These are phyloP conservation scores for Ophiognomonia clavigignenti-juglandacearum DNA, from an alignment of 2,329 filamentous ascomycete species.

Conservation along the genomic window DNA sequence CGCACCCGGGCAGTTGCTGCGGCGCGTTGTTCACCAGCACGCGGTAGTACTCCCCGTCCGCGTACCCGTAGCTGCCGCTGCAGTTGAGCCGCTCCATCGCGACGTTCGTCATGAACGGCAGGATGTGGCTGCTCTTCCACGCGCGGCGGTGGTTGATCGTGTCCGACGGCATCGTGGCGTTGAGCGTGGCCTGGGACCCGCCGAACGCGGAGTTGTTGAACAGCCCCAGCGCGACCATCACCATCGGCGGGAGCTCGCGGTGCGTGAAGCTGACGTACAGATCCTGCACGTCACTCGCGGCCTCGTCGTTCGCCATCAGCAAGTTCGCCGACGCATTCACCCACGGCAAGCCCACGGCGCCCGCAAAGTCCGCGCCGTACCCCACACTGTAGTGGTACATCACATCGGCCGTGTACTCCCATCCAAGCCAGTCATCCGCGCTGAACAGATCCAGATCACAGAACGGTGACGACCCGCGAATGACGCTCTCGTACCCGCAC, in stretches of 20 bases:
- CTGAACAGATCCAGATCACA: conserved; percentile 55
- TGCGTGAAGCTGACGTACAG: conserved; percentile 66
- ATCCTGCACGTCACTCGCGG: conserved; percentile 43
- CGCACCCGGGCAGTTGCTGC: conserved; percentile 36
- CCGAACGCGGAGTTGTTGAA: conserved; percentile 63
- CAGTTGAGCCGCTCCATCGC: conserved; percentile 63
- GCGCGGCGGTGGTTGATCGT: conserved; percentile 58
- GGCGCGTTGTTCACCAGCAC: conserved; percentile 39
- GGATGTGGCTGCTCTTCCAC: conserved; percentile 58
- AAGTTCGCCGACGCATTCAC: conserved; percentile 54
- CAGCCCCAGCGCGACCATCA: conserved; percentile 61
- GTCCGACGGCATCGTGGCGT: conserved; percentile 60
- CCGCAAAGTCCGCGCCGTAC: conserved; percentile 55
- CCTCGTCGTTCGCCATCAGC: conserved; percentile 31
- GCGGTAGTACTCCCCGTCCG: conserved; percentile 46
- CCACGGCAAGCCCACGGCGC: conserved; percentile 61
- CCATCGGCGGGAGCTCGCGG: conserved; percentile 62
- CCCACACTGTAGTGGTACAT: conserved; percentile 63
- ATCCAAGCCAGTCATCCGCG: conserved; percentile 60
- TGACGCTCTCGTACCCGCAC: conserved; percentile 62
- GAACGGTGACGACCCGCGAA: conserved; percentile 56
- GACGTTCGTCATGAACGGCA: conserved; percentile 63
- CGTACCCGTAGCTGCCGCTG: conserved; percentile 47
- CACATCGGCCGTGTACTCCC: conserved; percentile 61
- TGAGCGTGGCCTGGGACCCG: conserved; percentile 43